A percentile compares a stretch with the other conserved stretches of the same genome.
These are phyloP conservation scores for Colletotrichum gloeosporioides DNA, from an alignment of 2,329 filamentous ascomycete genomes.

Conservation along the genomic window DNA sequence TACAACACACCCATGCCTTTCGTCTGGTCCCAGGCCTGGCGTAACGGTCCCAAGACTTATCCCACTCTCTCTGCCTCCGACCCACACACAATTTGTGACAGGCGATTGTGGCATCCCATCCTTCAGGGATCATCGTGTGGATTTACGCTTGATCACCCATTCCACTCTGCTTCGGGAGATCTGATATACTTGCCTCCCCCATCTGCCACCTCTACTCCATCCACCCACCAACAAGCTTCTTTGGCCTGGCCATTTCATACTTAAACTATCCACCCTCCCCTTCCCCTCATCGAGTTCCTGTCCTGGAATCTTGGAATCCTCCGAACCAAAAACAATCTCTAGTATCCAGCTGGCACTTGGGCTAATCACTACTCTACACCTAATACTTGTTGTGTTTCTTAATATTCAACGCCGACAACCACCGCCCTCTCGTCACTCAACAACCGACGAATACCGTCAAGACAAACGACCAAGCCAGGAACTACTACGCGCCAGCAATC, in stretches of 20 bases:
- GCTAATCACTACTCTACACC: conserved; percentile 30
- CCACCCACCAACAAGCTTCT: conserved; percentile 47
- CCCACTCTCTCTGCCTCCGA: conserved; percentile 30
- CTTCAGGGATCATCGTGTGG: conserved; percentile 52
- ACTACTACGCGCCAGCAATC: neutral
- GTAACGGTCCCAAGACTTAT: conserved; percentile 27
- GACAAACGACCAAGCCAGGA: neutral
- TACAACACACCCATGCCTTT: conserved; percentile 20
- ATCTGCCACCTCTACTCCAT: conserved; percentile 22
- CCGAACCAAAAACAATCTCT: conserved; percentile 31
- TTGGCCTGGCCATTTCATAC: conserved; percentile 42
- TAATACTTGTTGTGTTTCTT: conserved; percentile 29
- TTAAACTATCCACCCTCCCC: conserved; percentile 48
- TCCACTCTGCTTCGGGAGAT: conserved; percentile 36
- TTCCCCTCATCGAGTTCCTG: conserved; percentile 12
- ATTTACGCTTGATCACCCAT: conserved; percentile 57
- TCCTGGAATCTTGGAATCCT: conserved; percentile 26
- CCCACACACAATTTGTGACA: conserved; percentile 63
- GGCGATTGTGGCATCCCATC: conserved; percentile 45
- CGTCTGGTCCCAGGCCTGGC: conserved; percentile 20
- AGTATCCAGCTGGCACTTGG: conserved; percentile 39
- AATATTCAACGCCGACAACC: conserved; percentile 23
- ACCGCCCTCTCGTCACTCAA: conserved; percentile 7
- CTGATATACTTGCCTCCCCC: conserved; percentile 29
- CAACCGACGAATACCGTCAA: conserved; percentile 9